Percentiles rank a stretch among this genome's conserved stretches.
These are phyloP conservation scores for Chenopodium suecicum DNA, from an alignment of 148 eudicot species.

Conservation along the genomic window DNA sequence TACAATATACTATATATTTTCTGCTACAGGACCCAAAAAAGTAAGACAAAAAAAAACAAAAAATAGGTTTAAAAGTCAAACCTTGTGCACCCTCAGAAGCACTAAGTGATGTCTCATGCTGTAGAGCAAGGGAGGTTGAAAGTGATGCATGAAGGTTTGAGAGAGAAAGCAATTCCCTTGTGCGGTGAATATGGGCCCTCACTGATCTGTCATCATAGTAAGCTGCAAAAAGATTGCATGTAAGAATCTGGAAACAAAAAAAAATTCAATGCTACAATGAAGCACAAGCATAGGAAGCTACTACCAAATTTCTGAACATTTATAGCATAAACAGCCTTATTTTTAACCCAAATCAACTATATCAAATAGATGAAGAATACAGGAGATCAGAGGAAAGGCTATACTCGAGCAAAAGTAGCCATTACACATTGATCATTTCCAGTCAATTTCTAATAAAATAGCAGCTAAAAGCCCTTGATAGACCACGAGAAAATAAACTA, in stretches of 20 bases:
- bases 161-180: constrained; percentile 90
- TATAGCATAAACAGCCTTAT: not conserved
- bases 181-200: constrained; percentile 93
- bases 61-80: constrained; percentile 20
- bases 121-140: constrained; percentile 85
- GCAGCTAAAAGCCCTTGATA: not conserved
- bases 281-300: not conserved
- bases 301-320: not conserved
- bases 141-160: constrained; percentile 81
- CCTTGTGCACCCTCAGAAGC: constrained; percentile 64
- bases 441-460: not conserved
- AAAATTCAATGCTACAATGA: not conserved
- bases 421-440: not conserved
- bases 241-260: constrained; percentile 10
- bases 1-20: not conserved
- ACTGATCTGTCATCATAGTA: constrained; percentile 92
- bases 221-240: constrained; percentile 50
- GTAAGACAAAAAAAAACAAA: not conserved
- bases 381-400: not conserved
- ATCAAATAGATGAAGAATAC: no score
- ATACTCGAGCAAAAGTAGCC: not conserved
- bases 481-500: not conserved
- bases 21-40: not conserved
- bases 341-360: no score
- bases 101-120: constrained; percentile 63